These are phyloP conservation scores for Phragmites australis DNA, from an alignment of 176 grass and related monocot species.

Conservation along the genomic window DNA sequence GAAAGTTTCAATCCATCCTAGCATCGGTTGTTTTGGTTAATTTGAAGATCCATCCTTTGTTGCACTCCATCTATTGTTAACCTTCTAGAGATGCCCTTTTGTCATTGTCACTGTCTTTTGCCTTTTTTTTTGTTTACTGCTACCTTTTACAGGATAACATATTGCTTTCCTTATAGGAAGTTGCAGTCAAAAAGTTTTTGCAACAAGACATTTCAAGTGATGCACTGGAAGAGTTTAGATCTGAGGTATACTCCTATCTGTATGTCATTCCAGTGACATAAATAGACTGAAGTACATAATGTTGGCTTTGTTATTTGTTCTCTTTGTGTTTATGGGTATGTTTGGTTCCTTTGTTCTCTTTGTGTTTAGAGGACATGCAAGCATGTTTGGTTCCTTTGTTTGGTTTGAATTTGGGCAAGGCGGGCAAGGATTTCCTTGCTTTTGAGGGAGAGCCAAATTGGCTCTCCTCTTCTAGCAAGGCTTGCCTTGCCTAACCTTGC, in stretches of 20 bases:
- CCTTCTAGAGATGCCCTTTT: constrained; percentile 5
- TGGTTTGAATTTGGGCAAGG: no score
- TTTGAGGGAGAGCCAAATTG: no score
- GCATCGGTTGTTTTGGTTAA: background rate
- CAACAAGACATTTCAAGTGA: constrained; percentile 99
- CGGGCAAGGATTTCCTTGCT: no score
- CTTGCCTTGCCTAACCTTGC: no score
- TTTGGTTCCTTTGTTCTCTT: no score
- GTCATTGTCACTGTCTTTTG: background rate
- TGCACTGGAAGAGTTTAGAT: constrained; percentile 96
- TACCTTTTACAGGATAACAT: constrained; percentile 40
- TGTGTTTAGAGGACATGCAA: no score
- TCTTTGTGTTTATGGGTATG: constrained; percentile 4
- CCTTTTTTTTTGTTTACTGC: constrained; percentile 1
- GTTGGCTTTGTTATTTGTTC: constrained; percentile 2
- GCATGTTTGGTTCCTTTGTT: no score
- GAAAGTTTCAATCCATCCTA: background rate
- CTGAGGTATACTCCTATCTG: constrained; percentile 67
- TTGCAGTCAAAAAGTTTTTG: constrained; percentile 99
- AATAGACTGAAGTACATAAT: constrained; percentile 20
- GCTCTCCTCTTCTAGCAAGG: no score
- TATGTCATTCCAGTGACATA: constrained; percentile 23
- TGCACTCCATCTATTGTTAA: constrained; percentile 19
- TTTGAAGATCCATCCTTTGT: constrained; percentile 16
- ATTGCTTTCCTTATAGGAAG: constrained; percentile 67